Conservation (phyloP, 192 early-diverging fungal genomes). For the Obelidium mucronatum region DNA sequence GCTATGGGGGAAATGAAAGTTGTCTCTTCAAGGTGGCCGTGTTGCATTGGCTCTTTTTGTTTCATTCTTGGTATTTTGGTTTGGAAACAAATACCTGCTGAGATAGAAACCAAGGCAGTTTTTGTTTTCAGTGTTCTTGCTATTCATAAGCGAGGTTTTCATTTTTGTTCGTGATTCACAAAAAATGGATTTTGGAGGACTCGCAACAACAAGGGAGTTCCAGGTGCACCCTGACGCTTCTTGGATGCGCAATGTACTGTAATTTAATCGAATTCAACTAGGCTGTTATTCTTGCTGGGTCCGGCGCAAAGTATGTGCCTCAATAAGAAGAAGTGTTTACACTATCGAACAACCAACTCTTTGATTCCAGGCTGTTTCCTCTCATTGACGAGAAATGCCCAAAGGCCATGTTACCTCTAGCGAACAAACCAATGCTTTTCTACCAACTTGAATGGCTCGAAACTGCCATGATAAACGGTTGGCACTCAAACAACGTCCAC, state of each 20-base stretch:
- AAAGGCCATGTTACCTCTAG: constrained; percentile 93
- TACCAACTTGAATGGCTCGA: constrained; percentile 96
- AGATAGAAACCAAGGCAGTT: too few species aligned
- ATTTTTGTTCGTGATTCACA: too few species aligned
- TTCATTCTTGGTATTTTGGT: too few species aligned
- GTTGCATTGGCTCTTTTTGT: too few species aligned
- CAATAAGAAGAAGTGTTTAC: too few species aligned
- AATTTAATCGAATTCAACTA: background rate
- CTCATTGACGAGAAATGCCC: constrained; percentile 82
- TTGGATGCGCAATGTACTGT: background rate
- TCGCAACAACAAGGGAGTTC: too few species aligned
- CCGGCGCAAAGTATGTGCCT: constrained; percentile 19
- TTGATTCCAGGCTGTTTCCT: constrained; percentile 38
- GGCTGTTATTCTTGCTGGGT: constrained; percentile 33
- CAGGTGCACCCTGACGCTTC: constrained; percentile 6
- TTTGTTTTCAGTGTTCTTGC: too few species aligned
- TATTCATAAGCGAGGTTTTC: too few species aligned
- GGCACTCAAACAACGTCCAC: background rate
- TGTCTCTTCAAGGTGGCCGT: too few species aligned
- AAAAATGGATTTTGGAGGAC: too few species aligned
- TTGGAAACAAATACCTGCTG: too few species aligned
- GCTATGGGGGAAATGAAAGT: too few species aligned
- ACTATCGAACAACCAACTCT: background rate
- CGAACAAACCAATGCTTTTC: constrained; percentile 93
- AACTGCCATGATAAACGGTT: constrained; percentile 70